phyloP scores from a whole-genome alignment of 345 rosid genomes.

The Dovyalis caffra region DNA sequence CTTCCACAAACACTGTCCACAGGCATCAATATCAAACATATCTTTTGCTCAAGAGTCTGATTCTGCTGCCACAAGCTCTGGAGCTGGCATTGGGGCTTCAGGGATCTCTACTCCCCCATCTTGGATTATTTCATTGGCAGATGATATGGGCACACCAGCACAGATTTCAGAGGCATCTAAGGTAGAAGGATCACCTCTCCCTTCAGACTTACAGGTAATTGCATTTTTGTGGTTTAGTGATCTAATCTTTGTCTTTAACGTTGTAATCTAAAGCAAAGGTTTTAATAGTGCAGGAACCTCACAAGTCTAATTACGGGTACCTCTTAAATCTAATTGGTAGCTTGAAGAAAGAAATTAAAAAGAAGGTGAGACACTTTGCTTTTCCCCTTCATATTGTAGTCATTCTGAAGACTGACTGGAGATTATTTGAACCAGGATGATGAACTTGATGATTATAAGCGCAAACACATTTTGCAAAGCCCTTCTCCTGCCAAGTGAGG shows the following conservation, averaged over 20 bases:
- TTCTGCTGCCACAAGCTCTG: constrained; percentile 2
- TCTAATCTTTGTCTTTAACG: not conserved
- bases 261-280: not conserved
- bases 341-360: constrained; percentile 12
- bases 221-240: not conserved
- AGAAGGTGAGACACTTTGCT: not conserved
- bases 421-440: not conserved
- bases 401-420: not conserved
- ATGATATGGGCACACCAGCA: not conserved
- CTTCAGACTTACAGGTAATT: not conserved
- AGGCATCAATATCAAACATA: not conserved
- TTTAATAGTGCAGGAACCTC: not conserved
- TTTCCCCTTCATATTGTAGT: not conserved
- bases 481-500: not conserved
- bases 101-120: constrained; percentile 6
- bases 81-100: not conserved
- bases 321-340: constrained; percentile 9
- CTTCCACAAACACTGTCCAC: not conserved
- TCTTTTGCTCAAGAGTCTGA: not conserved
- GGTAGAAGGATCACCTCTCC: constrained; percentile 7
- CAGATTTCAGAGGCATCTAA: not conserved
- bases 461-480: not conserved
- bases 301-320: constrained; percentile 5
- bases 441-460: not conserved
- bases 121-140: constrained; percentile 1